Percentiles rank a stretch among this genome's conserved stretches.
Evolutionary conservation across 2,329 filamentous ascomycete species (phyloP).

Genomic region (Trichoderma sp.): DNA sequence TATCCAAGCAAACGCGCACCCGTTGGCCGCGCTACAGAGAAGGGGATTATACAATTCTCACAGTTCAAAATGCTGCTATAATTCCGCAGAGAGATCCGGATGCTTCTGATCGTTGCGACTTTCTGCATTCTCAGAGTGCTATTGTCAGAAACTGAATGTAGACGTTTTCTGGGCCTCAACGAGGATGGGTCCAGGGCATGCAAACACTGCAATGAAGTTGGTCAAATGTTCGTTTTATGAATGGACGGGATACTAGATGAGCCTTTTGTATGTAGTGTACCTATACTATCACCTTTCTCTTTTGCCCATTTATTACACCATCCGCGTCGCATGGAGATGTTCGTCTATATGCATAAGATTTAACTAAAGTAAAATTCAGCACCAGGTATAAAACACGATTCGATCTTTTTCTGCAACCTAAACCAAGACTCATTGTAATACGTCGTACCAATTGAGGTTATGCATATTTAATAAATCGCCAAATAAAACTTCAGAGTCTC

Average conservation of each 20-base stretch:
- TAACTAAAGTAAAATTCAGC: not conserved
- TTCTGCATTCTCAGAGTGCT: not conserved
- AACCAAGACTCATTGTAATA: not conserved
- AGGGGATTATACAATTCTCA: not conserved
- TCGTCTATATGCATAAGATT: not conserved
- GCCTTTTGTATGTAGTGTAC: not conserved
- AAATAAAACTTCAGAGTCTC: not conserved
- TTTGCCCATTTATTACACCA: not conserved
- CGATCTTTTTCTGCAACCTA: not conserved
- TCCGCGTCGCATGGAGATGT: not conserved
- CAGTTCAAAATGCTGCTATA: not conserved
- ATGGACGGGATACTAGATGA: not conserved
- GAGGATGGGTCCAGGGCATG: not conserved
- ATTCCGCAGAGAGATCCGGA: not conserved
- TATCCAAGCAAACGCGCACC: not conserved
- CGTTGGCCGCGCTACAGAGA: not conserved
- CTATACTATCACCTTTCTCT: not conserved
- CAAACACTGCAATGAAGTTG: not conserved
- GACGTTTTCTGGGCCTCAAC: not conserved
- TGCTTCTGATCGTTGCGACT: not conserved
- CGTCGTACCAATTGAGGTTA: not conserved
- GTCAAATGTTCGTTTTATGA: not conserved
- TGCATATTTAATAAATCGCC: not conserved
- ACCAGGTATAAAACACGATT: not conserved
- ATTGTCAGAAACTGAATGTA: not conserved